Base-by-base conservation (phyloP, 192 early-diverging fungal genomes). In the Linnemannia schmuckeri region DNA sequence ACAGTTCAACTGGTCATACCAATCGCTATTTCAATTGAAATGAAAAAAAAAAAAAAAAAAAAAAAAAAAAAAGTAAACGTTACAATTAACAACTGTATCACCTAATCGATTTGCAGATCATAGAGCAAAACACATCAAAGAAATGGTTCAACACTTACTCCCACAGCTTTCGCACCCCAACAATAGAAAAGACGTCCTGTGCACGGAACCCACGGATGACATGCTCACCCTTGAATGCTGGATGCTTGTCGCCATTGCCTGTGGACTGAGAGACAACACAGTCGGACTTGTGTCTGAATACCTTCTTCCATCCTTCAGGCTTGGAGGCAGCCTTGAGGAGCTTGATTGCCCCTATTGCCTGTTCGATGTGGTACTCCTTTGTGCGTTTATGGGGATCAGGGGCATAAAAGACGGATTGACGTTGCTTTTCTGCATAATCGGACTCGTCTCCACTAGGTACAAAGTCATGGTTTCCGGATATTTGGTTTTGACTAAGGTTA, bases 121-220 rank as follows among this genome's bases (percentile, higher is more conserved):
- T n/a, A 41, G 18, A 18, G 49, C 20, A 52, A 66, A 12, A 33
- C 61, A 70, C 18, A 9, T 27, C 42, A 44, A 74, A 68, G 30
- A 22, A 6, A 72, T 24, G 68, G 13, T 17, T 76, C 40, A 49
- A 49, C 33, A 78, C 61, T 74, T 90, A 90, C 83, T 92, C 92
- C 92, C 92, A 92, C 7, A 91, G 86, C 80, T 90, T 91, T 66
- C 92, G 82, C 71, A 90, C 89, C 9, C 90, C 90, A 79, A 92
- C 90, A 1, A 93, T 91, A n/a, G 90, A 89, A 72, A 93, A 91
- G n/a, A 91, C 88, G 3, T 90, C 79, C 61, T 91, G 90, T 35
- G 92, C 90, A 37, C 80, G 79, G 46, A 89, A 91, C 1, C 89
- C 91, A 57, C 89, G 88, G 40, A 92, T 89, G 13, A 89, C 78